Conservation (phyloP, 108 stramenopile genomes). For the Aurantiochytrium sp. region DNA sequence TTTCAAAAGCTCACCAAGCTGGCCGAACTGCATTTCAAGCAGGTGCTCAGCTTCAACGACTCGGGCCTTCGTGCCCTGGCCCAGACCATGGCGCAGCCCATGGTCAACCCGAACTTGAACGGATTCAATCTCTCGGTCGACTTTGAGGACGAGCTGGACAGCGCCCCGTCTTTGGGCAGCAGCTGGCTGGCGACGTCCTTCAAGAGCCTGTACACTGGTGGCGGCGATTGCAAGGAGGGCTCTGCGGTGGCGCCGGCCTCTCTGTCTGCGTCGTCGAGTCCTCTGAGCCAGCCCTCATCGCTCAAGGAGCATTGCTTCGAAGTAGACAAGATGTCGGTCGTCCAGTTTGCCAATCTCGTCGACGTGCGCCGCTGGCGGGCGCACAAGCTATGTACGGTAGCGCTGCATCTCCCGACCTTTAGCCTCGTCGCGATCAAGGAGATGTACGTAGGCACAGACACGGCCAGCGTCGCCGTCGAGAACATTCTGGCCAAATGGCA, state of each 20-base stretch:
- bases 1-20: neutral
- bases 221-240: neutral
- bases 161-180: neutral
- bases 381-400: neutral
- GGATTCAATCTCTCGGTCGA: neutral
- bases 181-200: neutral
- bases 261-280: neutral
- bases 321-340: neutral
- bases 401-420: constrained; percentile 23
- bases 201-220: neutral
- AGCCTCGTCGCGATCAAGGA: neutral
- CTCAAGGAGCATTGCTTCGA: neutral
- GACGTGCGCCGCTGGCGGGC: neutral
- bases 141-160: neutral
- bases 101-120: neutral
- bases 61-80: too few species aligned
- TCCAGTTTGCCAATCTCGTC: neutral
- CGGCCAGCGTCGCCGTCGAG: neutral
- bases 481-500: neutral
- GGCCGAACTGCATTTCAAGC: neutral
- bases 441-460: neutral
- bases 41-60: neutral
- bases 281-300: neutral
- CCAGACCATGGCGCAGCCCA: neutral
- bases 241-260: neutral